Percentiles rank a stretch among this genome's conserved stretches.
These are phyloP conservation scores for Phialocephala sp. DNA, from an alignment of 2,329 filamentous ascomycete species.

Conservation along the genomic window DNA sequence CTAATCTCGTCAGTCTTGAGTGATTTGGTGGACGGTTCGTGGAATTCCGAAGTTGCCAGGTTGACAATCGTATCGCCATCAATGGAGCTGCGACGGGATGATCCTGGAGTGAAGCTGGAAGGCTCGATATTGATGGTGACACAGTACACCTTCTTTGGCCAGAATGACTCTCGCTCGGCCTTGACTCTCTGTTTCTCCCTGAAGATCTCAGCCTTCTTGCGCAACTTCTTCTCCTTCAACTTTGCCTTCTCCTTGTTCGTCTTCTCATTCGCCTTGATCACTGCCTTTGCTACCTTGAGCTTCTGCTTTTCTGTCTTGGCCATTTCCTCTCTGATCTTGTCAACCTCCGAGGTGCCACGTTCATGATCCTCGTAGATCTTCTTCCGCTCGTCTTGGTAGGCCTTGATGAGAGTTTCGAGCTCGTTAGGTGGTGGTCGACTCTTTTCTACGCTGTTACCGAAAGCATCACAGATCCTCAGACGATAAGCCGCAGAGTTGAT, in stretches of 20 bases:
- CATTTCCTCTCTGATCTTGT: slow-evolving; percentile 45
- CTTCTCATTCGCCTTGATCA: slow-evolving; percentile 45
- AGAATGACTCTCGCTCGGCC: slow-evolving; percentile 52
- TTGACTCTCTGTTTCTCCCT: slow-evolving; percentile 53
- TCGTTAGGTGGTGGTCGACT: slow-evolving; percentile 31
- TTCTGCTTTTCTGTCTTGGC: slow-evolving; percentile 43
- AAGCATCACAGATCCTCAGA: slow-evolving; percentile 37
- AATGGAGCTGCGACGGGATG: slow-evolving; percentile 56
- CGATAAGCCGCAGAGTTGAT: slow-evolving; percentile 40
- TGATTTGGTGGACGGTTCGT: slow-evolving; percentile 27
- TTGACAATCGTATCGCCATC: slow-evolving; percentile 38
- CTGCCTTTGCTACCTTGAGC: slow-evolving; percentile 35
- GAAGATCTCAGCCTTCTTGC: slow-evolving; percentile 45
- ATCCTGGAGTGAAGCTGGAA: slow-evolving; percentile 48
- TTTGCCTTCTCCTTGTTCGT: slow-evolving; percentile 46
- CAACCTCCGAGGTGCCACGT: slow-evolving; percentile 41
- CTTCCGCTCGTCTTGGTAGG: slow-evolving; percentile 38
- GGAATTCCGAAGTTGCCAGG: slow-evolving; percentile 35
- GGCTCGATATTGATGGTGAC: slow-evolving; percentile 59
- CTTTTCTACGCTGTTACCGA: slow-evolving; percentile 33
- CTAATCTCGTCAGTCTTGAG: slow-evolving; percentile 37
- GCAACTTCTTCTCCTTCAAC: slow-evolving; percentile 44
- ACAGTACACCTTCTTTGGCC: slow-evolving; percentile 56
- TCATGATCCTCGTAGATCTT: slow-evolving; percentile 49
- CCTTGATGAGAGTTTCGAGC: slow-evolving; percentile 34